Evolutionary conservation across 345 rosid species (phyloP).

Genomic region (Eucalyptus urophylla): DNA sequence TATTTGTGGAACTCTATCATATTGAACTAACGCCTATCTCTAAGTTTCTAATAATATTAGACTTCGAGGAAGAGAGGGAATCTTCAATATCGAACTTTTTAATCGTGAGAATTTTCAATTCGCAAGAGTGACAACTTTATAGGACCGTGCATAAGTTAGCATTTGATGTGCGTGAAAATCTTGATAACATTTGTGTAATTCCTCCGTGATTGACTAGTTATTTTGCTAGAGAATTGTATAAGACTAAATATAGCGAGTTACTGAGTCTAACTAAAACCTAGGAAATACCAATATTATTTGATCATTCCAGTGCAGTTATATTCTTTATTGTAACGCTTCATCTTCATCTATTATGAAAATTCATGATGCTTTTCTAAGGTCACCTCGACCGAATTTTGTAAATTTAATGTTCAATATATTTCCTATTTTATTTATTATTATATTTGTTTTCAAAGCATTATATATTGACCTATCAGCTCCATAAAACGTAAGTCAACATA

Average conservation of each 20-base stretch:
- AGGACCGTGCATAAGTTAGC: not conserved
- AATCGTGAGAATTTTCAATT: not conserved
- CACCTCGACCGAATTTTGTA: not conserved
- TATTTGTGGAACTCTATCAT: not conserved
- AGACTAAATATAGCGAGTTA: not conserved
- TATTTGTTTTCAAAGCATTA: not conserved
- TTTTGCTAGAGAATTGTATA: not conserved
- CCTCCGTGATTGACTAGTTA: not conserved
- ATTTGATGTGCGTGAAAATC: not conserved
- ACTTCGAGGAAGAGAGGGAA: not conserved
- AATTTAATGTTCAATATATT: not conserved
- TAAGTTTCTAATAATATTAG: not conserved
- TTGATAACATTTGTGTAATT: not conserved
- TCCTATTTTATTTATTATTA: not conserved
- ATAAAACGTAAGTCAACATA: not conserved
- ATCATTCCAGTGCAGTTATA: not conserved
- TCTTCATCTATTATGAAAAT: not conserved
- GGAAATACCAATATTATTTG: not conserved
- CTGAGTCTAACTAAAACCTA: not conserved
- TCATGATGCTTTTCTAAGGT: not conserved
- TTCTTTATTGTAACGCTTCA: not conserved
- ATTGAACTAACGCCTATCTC: not conserved
- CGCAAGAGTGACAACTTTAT: not conserved
- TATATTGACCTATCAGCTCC: not conserved
- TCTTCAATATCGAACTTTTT: not conserved